phyloP scores from a whole-genome alignment of 2,329 filamentous ascomycete genomes.

The Verticillium longisporum region DNA sequence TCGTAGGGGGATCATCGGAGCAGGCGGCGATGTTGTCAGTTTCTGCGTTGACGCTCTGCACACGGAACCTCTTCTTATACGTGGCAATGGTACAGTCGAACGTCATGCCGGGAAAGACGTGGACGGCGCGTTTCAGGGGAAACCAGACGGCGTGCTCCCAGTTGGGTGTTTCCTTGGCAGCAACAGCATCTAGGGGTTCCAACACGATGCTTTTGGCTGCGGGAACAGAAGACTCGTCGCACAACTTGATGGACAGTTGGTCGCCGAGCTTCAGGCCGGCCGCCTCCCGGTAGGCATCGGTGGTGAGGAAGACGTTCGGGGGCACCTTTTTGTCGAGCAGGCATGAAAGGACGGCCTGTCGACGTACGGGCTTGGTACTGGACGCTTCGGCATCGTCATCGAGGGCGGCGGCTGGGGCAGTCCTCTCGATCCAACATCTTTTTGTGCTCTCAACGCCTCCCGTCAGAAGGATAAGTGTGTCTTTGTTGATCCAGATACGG shows the following conservation, averaged over 20 bases:
- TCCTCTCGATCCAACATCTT: conserved; percentile 31
- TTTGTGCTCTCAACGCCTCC: conserved; percentile 34
- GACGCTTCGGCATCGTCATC: neutral
- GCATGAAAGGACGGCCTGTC: conserved; percentile 44
- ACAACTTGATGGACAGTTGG: conserved; percentile 52
- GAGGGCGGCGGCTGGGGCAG: neutral
- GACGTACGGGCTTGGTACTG: conserved; percentile 14
- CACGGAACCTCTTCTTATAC: conserved; percentile 53
- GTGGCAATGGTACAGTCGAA: conserved; percentile 57
- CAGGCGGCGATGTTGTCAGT: conserved; percentile 37
- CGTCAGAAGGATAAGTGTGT: conserved; percentile 36
- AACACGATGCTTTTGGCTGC: conserved; percentile 46
- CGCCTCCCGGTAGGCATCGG: conserved; percentile 64
- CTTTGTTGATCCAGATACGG: conserved; percentile 40
- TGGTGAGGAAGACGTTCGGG: conserved; percentile 63
- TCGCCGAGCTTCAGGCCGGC: conserved; percentile 69
- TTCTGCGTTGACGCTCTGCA: conserved; percentile 48
- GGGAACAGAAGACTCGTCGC: conserved; percentile 40
- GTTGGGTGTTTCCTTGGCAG: neutral
- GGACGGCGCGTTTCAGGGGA: conserved; percentile 45
- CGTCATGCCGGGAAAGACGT: conserved; percentile 62
- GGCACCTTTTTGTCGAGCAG: conserved; percentile 54
- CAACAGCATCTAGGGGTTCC: neutral
- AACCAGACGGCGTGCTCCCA: neutral
- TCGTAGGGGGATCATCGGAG: conserved; percentile 29